Base-by-base conservation (phyloP, 768 basidiomycete genomes). In the Amanita thiersii region DNA sequence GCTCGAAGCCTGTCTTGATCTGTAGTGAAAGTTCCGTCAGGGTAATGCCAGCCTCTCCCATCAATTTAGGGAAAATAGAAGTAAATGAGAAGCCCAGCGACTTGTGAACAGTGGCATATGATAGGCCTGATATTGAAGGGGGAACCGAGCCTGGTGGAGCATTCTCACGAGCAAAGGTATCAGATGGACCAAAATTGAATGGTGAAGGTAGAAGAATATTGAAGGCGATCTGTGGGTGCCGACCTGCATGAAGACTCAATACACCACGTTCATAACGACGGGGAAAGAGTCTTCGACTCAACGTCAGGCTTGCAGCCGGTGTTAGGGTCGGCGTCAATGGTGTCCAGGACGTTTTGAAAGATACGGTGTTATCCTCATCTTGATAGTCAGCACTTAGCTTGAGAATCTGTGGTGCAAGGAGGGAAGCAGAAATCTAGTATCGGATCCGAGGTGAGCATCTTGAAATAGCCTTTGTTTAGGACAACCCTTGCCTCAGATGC, bases 21-120 rank as follows among this genome's bases (percentile, higher is more conserved):
- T 72, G 66, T 33, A 75, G 53, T 3, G 76, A 70, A 19, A 84
- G 66, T 52, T 83, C 77, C 7, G 68, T 51, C 24, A 84, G 63
- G 9, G 62, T 63, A 17, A 83, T 40, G 5, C 69, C 71, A 51
- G 70, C 66, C 50, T 79, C 73, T 14, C 64, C 72, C 15, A 68
- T 60, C 29, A 83, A 47, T 46, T 64, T 66, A 0, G 79, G 73
- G 28, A 70, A 46, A 21, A 68, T 50, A 8, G 66, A 67, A 17
- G 66, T 63, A 37, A 86, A 67, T 12, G 59, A 52, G 36, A 79
- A 35, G 8, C 79, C 79, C 45, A 60, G 61, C 8, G 66, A 65
- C 62, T 68, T 75, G 34, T 70, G 69, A 39, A 63, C 62, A 20
- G 66, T 50, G 20, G 73, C 63, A 47, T 59, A 57, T 28, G 65